Evolutionary conservation across 1,284 basidiomycete species (phyloP).

Genomic region (Coniophora puteana): DNA sequence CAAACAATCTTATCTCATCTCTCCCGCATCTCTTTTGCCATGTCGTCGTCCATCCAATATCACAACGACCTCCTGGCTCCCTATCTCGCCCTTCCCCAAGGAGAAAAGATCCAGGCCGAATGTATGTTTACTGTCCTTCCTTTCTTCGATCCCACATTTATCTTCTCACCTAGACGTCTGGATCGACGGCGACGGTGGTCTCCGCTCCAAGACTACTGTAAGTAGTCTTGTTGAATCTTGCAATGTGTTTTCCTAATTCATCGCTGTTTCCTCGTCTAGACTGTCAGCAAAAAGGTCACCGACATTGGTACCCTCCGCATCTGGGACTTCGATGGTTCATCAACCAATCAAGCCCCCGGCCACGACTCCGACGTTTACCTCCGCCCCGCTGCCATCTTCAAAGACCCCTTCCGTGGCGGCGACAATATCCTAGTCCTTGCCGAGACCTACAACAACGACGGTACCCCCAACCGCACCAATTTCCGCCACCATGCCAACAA

Average conservation of each 20-base stretch:
- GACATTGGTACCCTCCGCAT: slow-evolving; percentile 85
- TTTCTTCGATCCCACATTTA: slow-evolving; percentile 15
- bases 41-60: slow-evolving; percentile 34
- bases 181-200: slow-evolving; percentile 90
- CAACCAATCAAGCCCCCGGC: slow-evolving; percentile 94
- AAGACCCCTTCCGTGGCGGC: slow-evolving; percentile 98
- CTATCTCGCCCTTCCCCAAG: slow-evolving; percentile 84
- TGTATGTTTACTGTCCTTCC: slow-evolving; percentile 50
- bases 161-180: slow-evolving; percentile 71
- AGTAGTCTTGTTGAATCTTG: slow-evolving; percentile 21
- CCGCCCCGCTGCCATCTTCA: slow-evolving; percentile 96
- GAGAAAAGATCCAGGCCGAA: slow-evolving; percentile 88
- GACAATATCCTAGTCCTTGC: slow-evolving; percentile 97
- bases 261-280: slow-evolving; percentile 48
- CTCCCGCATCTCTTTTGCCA: slow-evolving; percentile 8
- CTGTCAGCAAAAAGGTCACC: slow-evolving; percentile 79
- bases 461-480: slow-evolving; percentile 98
- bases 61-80: slow-evolving; percentile 83
- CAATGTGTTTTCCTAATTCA: slow-evolving; percentile 4
- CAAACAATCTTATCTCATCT: slow-evolving; percentile 3
- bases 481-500: slow-evolving; percentile 89
- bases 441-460: slow-evolving; percentile 98
- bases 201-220: slow-evolving; percentile 93
- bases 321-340: slow-evolving; percentile 99
- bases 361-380: slow-evolving; percentile 97